A percentile compares a stretch with the other conserved stretches of the same genome.
Conservation (phyloP, 2,329 filamentous ascomycete species). For the Rutstroemia sp. region DNA sequence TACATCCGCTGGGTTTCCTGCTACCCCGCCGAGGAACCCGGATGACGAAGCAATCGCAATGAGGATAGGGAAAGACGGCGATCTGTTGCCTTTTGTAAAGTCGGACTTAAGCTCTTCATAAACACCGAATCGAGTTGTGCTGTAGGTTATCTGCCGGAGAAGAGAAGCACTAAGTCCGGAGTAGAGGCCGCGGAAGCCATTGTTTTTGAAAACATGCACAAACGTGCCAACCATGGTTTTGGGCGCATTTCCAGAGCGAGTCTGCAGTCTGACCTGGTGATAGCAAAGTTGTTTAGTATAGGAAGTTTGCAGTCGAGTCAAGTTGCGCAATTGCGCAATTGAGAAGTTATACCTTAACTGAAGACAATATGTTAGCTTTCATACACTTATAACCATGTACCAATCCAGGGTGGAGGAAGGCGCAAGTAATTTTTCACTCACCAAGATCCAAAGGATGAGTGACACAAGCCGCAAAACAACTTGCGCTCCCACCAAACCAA, state of each 20-base stretch:
- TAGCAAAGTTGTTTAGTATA: neutral
- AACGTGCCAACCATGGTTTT: conserved; percentile 83
- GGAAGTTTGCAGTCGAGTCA: neutral
- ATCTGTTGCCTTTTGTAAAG: conserved; percentile 43
- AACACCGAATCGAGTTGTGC: conserved; percentile 89
- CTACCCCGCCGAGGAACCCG: conserved; percentile 81
- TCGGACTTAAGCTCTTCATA: conserved; percentile 87
- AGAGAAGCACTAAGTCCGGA: conserved; percentile 87
- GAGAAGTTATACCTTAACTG: conserved; percentile 23
- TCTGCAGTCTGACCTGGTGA: conserved; percentile 74
- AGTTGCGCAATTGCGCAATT: neutral
- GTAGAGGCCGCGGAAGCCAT: conserved; percentile 79
- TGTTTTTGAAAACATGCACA: conserved; percentile 65
- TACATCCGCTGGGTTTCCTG: conserved; percentile 91
- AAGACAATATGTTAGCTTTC: neutral
- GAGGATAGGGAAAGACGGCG: conserved; percentile 67
- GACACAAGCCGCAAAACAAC: conserved; percentile 81
- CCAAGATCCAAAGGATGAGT: conserved; percentile 91
- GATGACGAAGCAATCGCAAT: conserved; percentile 76
- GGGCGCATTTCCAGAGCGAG: conserved; percentile 66
- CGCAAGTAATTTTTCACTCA: conserved; percentile 38
- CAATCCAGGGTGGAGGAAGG: neutral
- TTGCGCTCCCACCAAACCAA: conserved; percentile 96
- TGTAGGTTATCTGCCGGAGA: conserved; percentile 91
- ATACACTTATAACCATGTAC: conserved; percentile 12